Conservation (phyloP, 1,284 basidiomycete species). For the Ustilago esculenta region DNA sequence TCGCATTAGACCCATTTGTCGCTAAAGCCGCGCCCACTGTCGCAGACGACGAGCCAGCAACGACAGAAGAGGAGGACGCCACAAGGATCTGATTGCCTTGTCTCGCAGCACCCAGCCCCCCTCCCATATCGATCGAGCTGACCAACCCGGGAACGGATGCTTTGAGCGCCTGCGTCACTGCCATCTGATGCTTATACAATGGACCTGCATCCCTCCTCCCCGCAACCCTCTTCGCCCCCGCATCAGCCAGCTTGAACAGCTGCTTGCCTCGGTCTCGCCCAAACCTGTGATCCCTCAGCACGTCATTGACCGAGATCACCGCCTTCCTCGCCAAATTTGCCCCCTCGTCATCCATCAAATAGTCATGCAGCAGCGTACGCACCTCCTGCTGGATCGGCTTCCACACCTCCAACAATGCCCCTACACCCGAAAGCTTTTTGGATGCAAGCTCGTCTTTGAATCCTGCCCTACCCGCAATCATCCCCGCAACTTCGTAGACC, state of each 20-base stretch:
- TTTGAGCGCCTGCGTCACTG: constrained; percentile 82
- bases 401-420: constrained; percentile 83
- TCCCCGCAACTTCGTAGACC: constrained; percentile 79
- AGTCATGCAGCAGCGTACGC: constrained; percentile 85
- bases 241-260: constrained; percentile 87
- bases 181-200: constrained; percentile 83
- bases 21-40: too few relatives aligned
- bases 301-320: constrained; percentile 91
- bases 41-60: background rate
- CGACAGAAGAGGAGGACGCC: constrained; percentile 5
- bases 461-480: constrained; percentile 49
- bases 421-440: constrained; percentile 36
- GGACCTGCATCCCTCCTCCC: constrained; percentile 71
- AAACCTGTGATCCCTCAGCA: constrained; percentile 70
- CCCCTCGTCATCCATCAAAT: constrained; percentile 87
- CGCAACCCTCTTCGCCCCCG: constrained; percentile 14
- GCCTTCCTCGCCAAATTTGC: constrained; percentile 81
- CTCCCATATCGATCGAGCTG: constrained; percentile 32
- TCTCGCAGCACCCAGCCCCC: background rate
- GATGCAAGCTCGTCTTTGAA: constrained; percentile 47
- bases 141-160: constrained; percentile 94
- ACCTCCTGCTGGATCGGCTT: constrained; percentile 84
- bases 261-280: constrained; percentile 55
- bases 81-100: constrained; percentile 31
- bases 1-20: too few relatives aligned